Conservation (phyloP, 2,329 filamentous ascomycete species). For the Westerdykella sp. region DNA sequence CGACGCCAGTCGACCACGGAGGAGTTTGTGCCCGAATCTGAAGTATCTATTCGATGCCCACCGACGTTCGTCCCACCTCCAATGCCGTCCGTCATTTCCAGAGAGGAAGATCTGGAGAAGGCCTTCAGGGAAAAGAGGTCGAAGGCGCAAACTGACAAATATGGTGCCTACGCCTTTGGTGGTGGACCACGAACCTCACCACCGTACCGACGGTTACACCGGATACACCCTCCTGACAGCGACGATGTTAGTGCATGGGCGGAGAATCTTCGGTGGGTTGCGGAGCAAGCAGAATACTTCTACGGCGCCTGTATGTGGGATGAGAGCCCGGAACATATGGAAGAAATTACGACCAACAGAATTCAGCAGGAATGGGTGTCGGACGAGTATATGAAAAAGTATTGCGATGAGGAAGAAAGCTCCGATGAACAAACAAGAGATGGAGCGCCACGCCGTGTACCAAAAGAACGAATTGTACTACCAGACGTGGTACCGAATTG, state of each 20-base stretch:
- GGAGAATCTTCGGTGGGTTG: conserved; percentile 21
- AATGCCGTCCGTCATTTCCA: neutral
- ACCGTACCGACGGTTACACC: conserved; percentile 16
- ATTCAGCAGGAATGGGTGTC: conserved; percentile 16
- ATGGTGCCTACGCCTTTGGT: conserved; percentile 10
- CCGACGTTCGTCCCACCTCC: neutral
- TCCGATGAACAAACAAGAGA: neutral
- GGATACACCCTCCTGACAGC: conserved; percentile 7
- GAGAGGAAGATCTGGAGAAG: neutral
- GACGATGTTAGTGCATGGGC: conserved; percentile 18
- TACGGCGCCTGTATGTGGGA: conserved; percentile 11
- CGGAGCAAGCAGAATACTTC: conserved; percentile 11
- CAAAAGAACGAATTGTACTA: neutral
- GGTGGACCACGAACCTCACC: conserved; percentile 11
- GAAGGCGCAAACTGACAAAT: neutral
- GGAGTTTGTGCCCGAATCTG: neutral
- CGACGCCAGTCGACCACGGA: neutral
- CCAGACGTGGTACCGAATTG: neutral
- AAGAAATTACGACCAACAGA: conserved; percentile 12
- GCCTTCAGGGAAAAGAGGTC: neutral
- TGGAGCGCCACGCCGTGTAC: neutral
- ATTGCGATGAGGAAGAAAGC: neutral
- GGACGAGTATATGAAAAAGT: conserved; percentile 10
- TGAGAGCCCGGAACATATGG: conserved; percentile 22
- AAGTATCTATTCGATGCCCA: neutral